A percentile compares a stretch with the other conserved stretches of the same genome.
These are phyloP conservation scores for Erysimum cheiranthoides DNA, from an alignment of 345 rosid species.

Conservation along the genomic window DNA sequence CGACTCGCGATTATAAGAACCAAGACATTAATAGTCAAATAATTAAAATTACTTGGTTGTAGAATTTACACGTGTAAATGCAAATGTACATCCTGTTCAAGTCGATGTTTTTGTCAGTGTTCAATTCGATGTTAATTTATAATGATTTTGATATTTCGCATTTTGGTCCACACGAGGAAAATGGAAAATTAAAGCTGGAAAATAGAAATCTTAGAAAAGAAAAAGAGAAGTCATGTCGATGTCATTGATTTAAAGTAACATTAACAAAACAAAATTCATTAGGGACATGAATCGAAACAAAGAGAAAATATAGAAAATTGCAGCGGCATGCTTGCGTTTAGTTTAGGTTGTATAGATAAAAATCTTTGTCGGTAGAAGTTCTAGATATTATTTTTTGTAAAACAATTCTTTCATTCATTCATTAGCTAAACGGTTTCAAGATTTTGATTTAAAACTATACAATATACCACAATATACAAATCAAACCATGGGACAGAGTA, in stretches of 20 bases:
- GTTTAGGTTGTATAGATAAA: conserved; percentile 14
- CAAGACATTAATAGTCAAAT: conserved; percentile 9
- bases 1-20: conserved; percentile 16
- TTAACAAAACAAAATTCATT: conserved; percentile 38
- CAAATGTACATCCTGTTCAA: conserved; percentile 35
- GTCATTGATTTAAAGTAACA: conserved; percentile 39
- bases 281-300: conserved; percentile 36
- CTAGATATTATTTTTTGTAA: no score
- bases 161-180: conserved; percentile 47
- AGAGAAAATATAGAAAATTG: conserved; percentile 2
- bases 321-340: conserved; percentile 28
- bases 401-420: no score
- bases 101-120: conserved; percentile 36
- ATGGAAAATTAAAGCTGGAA: conserved; percentile 35
- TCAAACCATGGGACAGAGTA: no score
- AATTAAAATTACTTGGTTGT: conserved; percentile 33
- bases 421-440: no score
- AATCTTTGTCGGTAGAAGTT: conserved; percentile 25
- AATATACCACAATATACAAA: no score
- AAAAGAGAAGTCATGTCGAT: conserved; percentile 41
- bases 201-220: conserved; percentile 25
- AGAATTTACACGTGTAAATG: conserved; percentile 44
- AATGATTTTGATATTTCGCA: conserved; percentile 38
- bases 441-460: no score
- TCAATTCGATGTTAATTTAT: conserved; percentile 31